Conservation (phyloP, 1,284 basidiomycete species). For the Cystobasidiaceae sp. region DNA sequence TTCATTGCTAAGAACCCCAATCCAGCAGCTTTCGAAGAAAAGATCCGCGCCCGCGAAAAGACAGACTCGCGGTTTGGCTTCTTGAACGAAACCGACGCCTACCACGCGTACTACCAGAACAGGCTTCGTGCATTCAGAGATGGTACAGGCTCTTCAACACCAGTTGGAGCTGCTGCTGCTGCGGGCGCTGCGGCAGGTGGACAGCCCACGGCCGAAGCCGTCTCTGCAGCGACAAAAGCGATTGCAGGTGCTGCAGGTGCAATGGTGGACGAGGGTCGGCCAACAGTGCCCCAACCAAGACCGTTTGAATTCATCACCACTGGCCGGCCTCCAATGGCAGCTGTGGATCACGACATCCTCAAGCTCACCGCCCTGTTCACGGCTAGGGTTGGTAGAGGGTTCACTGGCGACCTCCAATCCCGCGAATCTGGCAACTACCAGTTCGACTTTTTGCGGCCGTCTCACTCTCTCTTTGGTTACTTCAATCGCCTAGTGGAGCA, state of each 20-base stretch:
- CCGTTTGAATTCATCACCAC: conserved; percentile 69
- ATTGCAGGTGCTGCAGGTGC: conserved; percentile 40
- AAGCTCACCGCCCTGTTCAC: conserved; percentile 88
- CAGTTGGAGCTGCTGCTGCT: conserved; percentile 32
- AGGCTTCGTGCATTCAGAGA: conserved; percentile 70
- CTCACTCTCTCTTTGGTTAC: conserved; percentile 90
- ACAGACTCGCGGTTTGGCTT: conserved; percentile 95
- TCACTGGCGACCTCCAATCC: conserved; percentile 77
- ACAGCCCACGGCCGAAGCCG: conserved; percentile 13
- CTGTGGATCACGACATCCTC: conserved; percentile 66
- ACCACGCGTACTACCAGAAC: conserved; percentile 93
- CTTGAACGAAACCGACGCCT: conserved; percentile 83
- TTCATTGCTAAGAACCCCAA: conserved; percentile 88
- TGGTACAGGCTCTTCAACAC: conserved; percentile 47
- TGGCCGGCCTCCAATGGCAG: conserved; percentile 81
- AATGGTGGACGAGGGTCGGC: conserved; percentile 46
- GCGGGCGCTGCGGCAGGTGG: conserved; percentile 31
- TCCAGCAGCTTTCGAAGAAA: conserved; percentile 84
- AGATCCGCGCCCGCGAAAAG: conserved; percentile 89
- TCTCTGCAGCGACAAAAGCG: conserved; percentile 3
- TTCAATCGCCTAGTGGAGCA: conserved; percentile 97
- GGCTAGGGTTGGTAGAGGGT: conserved; percentile 80
- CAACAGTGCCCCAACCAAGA: conserved; percentile 65
- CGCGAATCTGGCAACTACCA: conserved; percentile 92
- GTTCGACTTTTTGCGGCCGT: conserved; percentile 94